Evolutionary conservation across 495 filamentous ascomycete genomes (phyloP).

Genomic region (Talaromyces thailandensis): DNA sequence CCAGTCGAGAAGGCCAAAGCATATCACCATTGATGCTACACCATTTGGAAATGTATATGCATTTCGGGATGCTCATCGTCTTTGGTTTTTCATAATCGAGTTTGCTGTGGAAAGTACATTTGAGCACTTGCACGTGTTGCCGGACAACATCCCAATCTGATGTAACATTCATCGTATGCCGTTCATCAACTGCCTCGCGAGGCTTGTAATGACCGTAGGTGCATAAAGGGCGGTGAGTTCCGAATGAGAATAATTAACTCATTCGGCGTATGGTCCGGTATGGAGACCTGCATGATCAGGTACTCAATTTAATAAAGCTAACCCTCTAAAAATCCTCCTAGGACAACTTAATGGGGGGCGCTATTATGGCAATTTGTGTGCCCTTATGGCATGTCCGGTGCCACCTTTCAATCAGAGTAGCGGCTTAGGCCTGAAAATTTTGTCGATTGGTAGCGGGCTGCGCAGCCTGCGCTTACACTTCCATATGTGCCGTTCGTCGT

Average conservation of each 20-base stretch:
- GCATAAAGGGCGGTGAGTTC: constrained; percentile 6
- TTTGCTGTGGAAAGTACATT: not conserved
- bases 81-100: not conserved
- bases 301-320: not conserved
- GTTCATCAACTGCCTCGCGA: not conserved
- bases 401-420: not conserved
- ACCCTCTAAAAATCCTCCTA: not conserved
- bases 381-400: not conserved
- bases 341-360: not conserved
- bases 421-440: not conserved
- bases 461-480: not conserved
- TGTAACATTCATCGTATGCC: not conserved
- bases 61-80: not conserved
- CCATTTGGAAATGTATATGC: not conserved
- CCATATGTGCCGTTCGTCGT: not conserved
- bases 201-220: not conserved
- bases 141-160: not conserved
- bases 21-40: not conserved
- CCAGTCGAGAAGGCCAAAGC: not conserved
- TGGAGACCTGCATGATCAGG: constrained; percentile 1
- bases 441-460: not conserved
- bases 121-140: not conserved
- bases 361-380: not conserved
- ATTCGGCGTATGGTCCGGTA: constrained; percentile 1
- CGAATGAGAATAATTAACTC: not conserved